Evolutionary conservation across 179 eudicot species (phyloP), one percentile per base, ranked within the genome.

Genomic region (Beta lomatogona): DNA sequence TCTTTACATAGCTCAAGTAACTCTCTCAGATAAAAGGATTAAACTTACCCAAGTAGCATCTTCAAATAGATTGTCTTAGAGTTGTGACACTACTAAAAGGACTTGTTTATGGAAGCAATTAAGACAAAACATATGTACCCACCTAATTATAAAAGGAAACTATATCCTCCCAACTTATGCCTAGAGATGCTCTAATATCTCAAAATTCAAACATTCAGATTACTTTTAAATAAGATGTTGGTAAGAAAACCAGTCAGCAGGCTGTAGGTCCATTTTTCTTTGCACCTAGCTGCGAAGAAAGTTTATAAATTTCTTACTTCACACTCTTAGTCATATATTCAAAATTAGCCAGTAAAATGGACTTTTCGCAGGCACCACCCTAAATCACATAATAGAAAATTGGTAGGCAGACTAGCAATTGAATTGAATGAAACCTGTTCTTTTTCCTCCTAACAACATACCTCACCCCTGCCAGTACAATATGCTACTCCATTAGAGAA

Each of bases 381-480:
- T 16, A 36, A 36, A 36, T 15, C 1, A 9, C 9, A 69, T 28
- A 60, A 60, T 54, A 82, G 48, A 9, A 65, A n/a, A 36, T 76
- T 76, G 46, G 36, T 46, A 57, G 57, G 76, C 80, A 69, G 59
- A 54, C 12, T 71, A 55, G n/a, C 28, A 52, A 36, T 55, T 10
- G n/a, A 46, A 66, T 46, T 10, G 13, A 55, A n/a, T 48, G 76
- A 60, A 55, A 75, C 66, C 31, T n/a, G 61, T 5, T 75, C 46
- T 25, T 55, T 3, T 55, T 19, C n/a, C 41, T 72, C 76, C 22
- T 48, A 59, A 65, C 71, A 80, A 79, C 89, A 75, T 89, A 96
- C 99, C 98, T 96, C 98, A 28, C 98, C 99, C 89, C 98, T 89
- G 22, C 99, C 96, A 28, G 98, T 96, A 80, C 99, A 96, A 84